Conservation (phyloP, 202 grass and related monocot genomes). For the Schoenoplectus tabernaemontani region DNA sequence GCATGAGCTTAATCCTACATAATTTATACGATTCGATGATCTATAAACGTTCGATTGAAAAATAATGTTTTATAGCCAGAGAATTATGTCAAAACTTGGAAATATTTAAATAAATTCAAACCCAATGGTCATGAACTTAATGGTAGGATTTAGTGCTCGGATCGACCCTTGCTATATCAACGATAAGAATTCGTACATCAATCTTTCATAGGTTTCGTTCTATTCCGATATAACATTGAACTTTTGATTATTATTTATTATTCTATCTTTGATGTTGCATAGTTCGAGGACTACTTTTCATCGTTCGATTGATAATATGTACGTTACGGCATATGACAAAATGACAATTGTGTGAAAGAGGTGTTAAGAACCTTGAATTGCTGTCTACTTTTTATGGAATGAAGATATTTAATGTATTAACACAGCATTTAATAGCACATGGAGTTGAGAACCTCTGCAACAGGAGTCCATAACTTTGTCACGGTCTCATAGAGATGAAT, state of each 20-base stretch:
- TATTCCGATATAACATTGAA: too few species aligned
- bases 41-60: background rate
- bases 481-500: background rate
- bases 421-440: background rate
- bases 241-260: too few species aligned
- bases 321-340: background rate
- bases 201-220: too few species aligned
- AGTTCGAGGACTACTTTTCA: too few species aligned
- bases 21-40: background rate
- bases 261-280: background rate
- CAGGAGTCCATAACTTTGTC: background rate
- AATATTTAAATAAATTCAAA: too few species aligned
- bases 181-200: too few species aligned
- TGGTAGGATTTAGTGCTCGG: background rate
- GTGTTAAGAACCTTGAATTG: background rate
- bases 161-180: background rate
- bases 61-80: background rate
- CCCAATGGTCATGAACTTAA: too few species aligned
- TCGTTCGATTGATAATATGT: background rate
- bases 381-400: background rate
- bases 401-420: background rate
- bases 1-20: background rate
- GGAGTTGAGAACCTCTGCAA: background rate
- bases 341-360: background rate
- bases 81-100: background rate